A percentile compares a stretch with the other conserved stretches of the same genome.
phyloP scores from a whole-genome alignment of 345 rosid genomes.

The Eucalyptus pauciflora region DNA sequence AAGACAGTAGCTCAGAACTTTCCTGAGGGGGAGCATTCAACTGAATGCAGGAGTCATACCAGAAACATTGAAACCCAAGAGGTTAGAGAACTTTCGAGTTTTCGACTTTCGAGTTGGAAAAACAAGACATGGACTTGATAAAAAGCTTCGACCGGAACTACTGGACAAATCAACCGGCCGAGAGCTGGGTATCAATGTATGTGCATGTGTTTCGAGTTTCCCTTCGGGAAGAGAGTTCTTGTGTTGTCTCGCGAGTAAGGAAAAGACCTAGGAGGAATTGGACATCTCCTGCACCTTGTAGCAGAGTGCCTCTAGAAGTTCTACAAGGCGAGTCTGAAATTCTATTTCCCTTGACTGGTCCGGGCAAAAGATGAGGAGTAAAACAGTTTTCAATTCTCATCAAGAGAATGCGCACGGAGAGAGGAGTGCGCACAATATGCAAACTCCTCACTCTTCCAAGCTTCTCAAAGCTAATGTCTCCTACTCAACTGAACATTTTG shows the following conservation, averaged over 20 bases:
- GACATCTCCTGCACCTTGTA: background rate
- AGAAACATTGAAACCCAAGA: constrained; percentile 48
- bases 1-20: constrained; percentile 66
- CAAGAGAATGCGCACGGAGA: background rate
- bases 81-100: constrained; percentile 53
- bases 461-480: background rate
- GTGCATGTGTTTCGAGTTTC: constrained; percentile 15
- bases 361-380: background rate
- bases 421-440: background rate
- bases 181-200: constrained; percentile 51
- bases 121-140: constrained; percentile 65
- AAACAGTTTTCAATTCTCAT: background rate
- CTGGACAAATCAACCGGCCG: constrained; percentile 62
- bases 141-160: constrained; percentile 36
- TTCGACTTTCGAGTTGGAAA: constrained; percentile 45
- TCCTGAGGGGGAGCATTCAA: constrained; percentile 67
- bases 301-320: background rate
- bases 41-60: constrained; percentile 67
- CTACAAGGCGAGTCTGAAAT: background rate
- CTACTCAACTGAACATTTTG: background rate
- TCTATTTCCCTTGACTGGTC: background rate
- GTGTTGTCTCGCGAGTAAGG: background rate
- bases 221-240: background rate
- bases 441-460: background rate
- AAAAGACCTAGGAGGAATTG: background rate